Evolutionary conservation across 257 asterid species (phyloP).

Genomic region (Fraxinus quadrangulata): DNA sequence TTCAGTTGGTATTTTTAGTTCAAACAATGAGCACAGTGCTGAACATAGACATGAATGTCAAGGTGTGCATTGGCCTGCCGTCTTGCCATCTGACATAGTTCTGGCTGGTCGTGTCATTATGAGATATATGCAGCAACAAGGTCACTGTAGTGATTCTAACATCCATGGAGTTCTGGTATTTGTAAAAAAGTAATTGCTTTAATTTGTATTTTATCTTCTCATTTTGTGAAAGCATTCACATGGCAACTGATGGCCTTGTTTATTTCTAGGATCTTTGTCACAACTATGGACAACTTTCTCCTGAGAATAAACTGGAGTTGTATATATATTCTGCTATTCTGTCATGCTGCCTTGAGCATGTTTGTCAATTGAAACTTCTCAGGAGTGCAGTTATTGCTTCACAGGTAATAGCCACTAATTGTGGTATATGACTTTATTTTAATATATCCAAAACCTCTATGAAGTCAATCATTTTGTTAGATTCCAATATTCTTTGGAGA

Average conservation of each 20-base stretch:
- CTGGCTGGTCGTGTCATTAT: constrained; percentile 87
- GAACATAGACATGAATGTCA: constrained; percentile 86
- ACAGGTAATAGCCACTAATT: constrained; percentile 49
- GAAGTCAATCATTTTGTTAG: neutral
- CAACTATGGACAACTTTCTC: constrained; percentile 64
- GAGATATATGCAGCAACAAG: constrained; percentile 53
- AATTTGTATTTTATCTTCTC: constrained; percentile 23
- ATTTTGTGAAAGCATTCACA: constrained; percentile 11
- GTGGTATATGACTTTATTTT: neutral
- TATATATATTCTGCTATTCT: constrained; percentile 75
- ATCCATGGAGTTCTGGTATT: constrained; percentile 51
- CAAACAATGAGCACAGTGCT: constrained; percentile 40
- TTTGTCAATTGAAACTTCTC: constrained; percentile 54
- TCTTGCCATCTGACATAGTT: constrained; percentile 81
- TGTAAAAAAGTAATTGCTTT: constrained; percentile 7
- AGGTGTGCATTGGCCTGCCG: constrained; percentile 86
- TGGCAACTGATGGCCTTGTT: constrained; percentile 36
- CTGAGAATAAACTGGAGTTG: constrained; percentile 76
- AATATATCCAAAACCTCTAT: neutral
- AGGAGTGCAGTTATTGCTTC: constrained; percentile 49
- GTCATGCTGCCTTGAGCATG: constrained; percentile 66
- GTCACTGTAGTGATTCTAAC: constrained; percentile 35
- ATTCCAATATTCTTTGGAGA: neutral
- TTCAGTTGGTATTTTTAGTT: constrained; percentile 35
- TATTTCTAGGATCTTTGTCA: constrained; percentile 75